A percentile compares a stretch with the other conserved stretches of the same genome.
These are phyloP conservation scores for Euphorbia celastroides DNA, from an alignment of 441 rosid species.

Conservation along the genomic window DNA sequence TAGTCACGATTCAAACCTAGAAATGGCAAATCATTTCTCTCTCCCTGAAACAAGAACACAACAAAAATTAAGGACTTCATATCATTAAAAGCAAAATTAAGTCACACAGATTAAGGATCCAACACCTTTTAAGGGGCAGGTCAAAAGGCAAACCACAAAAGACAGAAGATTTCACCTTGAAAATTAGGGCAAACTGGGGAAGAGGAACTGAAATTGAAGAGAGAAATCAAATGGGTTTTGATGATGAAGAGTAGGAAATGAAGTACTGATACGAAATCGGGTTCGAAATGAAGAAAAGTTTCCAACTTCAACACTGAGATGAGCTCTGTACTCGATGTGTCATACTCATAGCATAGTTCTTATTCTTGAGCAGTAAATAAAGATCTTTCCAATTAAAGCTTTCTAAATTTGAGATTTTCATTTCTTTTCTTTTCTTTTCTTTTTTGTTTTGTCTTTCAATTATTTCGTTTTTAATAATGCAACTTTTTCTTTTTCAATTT, in stretches of 20 bases:
- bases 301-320: too few species aligned
- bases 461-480: too few species aligned
- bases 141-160: constrained; percentile 7
- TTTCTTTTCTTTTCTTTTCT: too few species aligned
- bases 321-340: too few species aligned
- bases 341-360: too few species aligned
- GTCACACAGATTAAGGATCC: not conserved
- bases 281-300: not conserved
- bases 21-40: constrained; percentile 1
- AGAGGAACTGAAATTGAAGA: not conserved
- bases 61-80: not conserved
- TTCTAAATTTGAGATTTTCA: too few species aligned
- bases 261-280: not conserved
- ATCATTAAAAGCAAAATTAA: not conserved
- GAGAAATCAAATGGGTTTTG: too few species aligned
- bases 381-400: too few species aligned
- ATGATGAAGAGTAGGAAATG: not conserved
- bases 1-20: constrained; percentile 8
- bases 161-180: not conserved
- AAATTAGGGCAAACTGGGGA: not conserved
- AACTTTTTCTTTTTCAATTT: too few species aligned
- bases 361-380: too few species aligned
- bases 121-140: not conserved
- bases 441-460: too few species aligned
- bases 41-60: constrained; percentile 9